Percentiles rank a stretch among this genome's conserved stretches.
These are phyloP conservation scores for Ophiostoma pallidulum DNA, from an alignment of 2,329 filamentous ascomycete species.

Conservation along the genomic window DNA sequence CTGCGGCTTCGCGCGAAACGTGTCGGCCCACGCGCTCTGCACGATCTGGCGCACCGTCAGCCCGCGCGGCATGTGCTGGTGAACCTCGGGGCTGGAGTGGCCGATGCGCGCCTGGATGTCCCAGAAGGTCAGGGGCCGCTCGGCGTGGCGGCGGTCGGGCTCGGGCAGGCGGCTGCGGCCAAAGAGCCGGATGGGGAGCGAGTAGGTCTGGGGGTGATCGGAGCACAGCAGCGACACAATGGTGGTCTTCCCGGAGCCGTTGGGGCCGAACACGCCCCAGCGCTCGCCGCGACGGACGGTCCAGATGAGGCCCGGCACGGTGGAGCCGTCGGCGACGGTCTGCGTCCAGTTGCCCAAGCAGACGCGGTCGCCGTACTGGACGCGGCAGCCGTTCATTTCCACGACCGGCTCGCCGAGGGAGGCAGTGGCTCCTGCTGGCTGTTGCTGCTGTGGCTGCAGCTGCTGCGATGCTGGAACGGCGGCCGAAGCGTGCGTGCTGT, in stretches of 20 bases:
- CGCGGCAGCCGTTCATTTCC: slow-evolving; percentile 76
- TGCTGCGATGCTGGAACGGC: slow-evolving; percentile 11
- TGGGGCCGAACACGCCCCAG: slow-evolving; percentile 89
- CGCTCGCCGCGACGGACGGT: slow-evolving; percentile 72
- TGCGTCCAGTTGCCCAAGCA: slow-evolving; percentile 76
- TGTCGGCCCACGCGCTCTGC: slow-evolving; percentile 84
- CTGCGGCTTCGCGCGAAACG: slow-evolving; percentile 62
- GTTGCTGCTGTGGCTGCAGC: not conserved
- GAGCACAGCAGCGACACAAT: slow-evolving; percentile 87
- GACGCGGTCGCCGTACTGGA: slow-evolving; percentile 68
- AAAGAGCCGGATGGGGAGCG: slow-evolving; percentile 77
- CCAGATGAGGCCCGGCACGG: slow-evolving; percentile 64
- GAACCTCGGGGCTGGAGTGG: slow-evolving; percentile 88
- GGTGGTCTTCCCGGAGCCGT: slow-evolving; percentile 93
- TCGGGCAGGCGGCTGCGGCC: slow-evolving; percentile 71
- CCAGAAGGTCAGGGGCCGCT: slow-evolving; percentile 70
- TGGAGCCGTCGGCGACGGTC: slow-evolving; percentile 38
- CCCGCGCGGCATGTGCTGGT: slow-evolving; percentile 78
- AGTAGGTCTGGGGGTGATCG: slow-evolving; percentile 91
- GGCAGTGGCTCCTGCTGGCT: not conserved
- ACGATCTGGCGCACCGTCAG: slow-evolving; percentile 65
- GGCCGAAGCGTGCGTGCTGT: not conserved
- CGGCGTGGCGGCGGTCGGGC: slow-evolving; percentile 38
- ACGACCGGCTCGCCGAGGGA: slow-evolving; percentile 59
- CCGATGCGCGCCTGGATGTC: slow-evolving; percentile 85